A percentile compares a stretch with the other conserved stretches of the same genome.
Evolutionary conservation across 2,329 filamentous ascomycete genomes (phyloP).

Genomic region (Dothistroma septosporum): DNA sequence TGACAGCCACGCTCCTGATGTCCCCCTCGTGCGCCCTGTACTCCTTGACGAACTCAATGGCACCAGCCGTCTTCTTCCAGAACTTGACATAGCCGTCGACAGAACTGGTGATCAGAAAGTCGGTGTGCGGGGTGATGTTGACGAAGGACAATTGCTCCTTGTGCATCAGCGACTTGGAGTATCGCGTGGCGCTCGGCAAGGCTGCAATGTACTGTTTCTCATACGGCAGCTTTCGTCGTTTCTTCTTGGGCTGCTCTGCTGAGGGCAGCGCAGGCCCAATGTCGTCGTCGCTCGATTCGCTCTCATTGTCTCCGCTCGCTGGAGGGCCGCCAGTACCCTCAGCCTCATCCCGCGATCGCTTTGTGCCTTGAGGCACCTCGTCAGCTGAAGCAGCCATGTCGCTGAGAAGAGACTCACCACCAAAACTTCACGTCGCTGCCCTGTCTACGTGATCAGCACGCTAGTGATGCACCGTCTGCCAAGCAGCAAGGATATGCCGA

Average conservation of each 20-base stretch:
- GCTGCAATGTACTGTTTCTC: conserved; percentile 94
- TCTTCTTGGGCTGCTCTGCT: conserved; percentile 73
- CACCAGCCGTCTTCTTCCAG: conserved; percentile 86
- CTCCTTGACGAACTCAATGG: conserved; percentile 97
- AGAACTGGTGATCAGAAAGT: conserved; percentile 93
- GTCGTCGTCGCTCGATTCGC: conserved; percentile 64
- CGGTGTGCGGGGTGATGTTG: conserved; percentile 82
- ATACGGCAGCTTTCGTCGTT: conserved; percentile 82
- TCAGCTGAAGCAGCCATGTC: conserved; percentile 19
- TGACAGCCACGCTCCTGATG: conserved; percentile 77
- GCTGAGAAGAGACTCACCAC: neutral
- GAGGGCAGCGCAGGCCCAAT: conserved; percentile 90
- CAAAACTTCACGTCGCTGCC: neutral
- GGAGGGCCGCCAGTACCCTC: conserved; percentile 11
- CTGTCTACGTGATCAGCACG: neutral
- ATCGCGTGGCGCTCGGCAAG: conserved; percentile 73
- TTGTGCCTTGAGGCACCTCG: conserved; percentile 25
- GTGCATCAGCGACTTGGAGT: conserved; percentile 97
- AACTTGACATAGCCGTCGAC: conserved; percentile 97
- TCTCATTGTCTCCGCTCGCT: conserved; percentile 31
- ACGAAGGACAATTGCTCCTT: conserved; percentile 88
- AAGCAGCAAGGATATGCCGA: neutral
- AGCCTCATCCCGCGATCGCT: conserved; percentile 29
- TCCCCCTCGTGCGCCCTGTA: conserved; percentile 87
- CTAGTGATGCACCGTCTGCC: neutral